Evolutionary conservation across 2,329 filamentous ascomycete genomes (phyloP).

Genomic region (Fusarium graminum): DNA sequence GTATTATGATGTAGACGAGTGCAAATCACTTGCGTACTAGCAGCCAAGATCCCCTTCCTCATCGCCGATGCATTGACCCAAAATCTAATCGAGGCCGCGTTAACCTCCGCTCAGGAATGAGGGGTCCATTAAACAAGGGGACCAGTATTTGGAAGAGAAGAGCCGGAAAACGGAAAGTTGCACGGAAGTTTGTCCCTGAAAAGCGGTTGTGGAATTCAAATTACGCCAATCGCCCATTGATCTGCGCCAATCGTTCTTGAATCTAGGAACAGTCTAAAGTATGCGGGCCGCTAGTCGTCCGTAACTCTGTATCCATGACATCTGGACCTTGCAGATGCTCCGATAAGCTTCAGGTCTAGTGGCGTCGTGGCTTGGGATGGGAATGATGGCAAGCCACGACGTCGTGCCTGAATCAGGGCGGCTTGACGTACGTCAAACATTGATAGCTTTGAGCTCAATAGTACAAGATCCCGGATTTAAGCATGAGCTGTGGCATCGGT

Average conservation of each 20-base stretch:
- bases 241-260: neutral
- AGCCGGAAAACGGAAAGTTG: conserved; percentile 17
- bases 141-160: neutral
- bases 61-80: conserved; percentile 6
- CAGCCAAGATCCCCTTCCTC: neutral
- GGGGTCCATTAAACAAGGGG: neutral
- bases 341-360: conserved; percentile 16
- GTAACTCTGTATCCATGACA: conserved; percentile 3
- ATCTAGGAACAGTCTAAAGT: conserved; percentile 14
- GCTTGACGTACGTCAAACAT: conserved; percentile 12
- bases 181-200: neutral
- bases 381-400: conserved; percentile 23
- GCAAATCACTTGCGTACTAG: neutral
- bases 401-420: conserved; percentile 2
- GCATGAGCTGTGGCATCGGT: rapidly evolving
- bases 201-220: conserved; percentile 15
- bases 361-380: conserved; percentile 9
- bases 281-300: neutral
- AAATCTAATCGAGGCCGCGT: conserved; percentile 10
- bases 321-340: neutral
- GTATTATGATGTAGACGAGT: conserved; percentile 6
- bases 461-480: neutral
- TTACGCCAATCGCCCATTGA: neutral
- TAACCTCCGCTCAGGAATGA: conserved; percentile 14
- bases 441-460: neutral